Base-by-base conservation (phyloP, 352 stramenopile genomes). In the Phytophthora europaea region DNA sequence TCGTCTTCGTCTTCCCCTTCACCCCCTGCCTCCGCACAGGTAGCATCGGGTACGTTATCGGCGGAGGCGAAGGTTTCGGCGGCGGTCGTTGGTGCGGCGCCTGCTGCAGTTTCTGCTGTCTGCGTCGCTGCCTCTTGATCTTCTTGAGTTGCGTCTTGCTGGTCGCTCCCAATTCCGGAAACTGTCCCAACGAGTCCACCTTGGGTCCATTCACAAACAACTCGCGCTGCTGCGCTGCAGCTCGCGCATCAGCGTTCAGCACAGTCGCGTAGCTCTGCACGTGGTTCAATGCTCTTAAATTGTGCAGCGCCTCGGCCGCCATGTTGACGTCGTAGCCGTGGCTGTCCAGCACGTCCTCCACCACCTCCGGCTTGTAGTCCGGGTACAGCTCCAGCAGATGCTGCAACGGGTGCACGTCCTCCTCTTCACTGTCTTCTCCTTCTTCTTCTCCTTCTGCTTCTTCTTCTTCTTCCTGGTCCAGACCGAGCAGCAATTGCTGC, bases 181-280 rank as follows among this genome's bases (percentile, higher is more conserved):
- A 91, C 31, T 92, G 76, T 9, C 81, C 82, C 45, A 89, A 55
- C 12, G 80, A 91, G 10, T 83, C 80, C 45, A 90, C 78, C 13
- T 72, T 67, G 0, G 80, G 83, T 34, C 73, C 69, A 66, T 82
- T 75, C 40, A 65, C 22, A 33, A 43, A 43, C 18, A 82, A 31
- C 20, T 79, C 64, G 2, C 53, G 65, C 28, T 82, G 66, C 38
- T 77, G 47, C 3, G 66, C 67, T 8, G 74, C 68, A 0, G 52
- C 61, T 13, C 60, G 59, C 2, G 67, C 58, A 4, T 84, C 56
- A 2, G 80, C 81, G 33, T 70, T 76, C n/a, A 91, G 63, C 8
- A 93, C 76, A 0, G 84, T 78, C 26, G 84, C 81, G 52, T 84
- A 94, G 53, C 78, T 94, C 67, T 92, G 86, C 13, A 92, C 86